Percentiles rank a stretch among this genome's conserved stretches.
Conservation (phyloP, 2,329 filamentous ascomycete species). For the Dichotomopilus funicola region DNA sequence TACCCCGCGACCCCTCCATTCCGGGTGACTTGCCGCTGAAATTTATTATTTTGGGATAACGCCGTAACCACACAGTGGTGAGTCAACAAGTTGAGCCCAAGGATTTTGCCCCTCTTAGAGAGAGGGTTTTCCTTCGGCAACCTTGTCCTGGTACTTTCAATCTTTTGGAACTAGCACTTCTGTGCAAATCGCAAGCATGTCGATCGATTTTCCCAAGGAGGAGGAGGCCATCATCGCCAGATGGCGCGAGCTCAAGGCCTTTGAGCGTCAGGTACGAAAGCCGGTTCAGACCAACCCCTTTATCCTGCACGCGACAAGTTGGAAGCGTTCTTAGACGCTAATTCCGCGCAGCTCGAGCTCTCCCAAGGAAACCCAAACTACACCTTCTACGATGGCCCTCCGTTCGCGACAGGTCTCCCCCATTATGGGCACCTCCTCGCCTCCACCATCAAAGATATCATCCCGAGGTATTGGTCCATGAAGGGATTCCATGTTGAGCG, state of each 20-base stretch:
- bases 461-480: conserved; percentile 96
- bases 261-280: conserved; percentile 64
- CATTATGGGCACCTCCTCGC: conserved; percentile 72
- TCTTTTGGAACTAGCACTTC: background rate
- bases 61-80: background rate
- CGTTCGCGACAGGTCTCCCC: conserved; percentile 55
- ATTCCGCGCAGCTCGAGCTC: conserved; percentile 55
- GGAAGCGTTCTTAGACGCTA: background rate
- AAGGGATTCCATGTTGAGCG: conserved; percentile 89
- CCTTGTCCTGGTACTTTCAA: too few species aligned
- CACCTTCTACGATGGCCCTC: conserved; percentile 89
- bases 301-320: background rate
- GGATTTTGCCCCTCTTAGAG: background rate
- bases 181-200: conserved; percentile 47
- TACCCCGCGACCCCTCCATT: conserved; percentile 15
- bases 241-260: conserved; percentile 91
- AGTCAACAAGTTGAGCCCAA: conserved; percentile 5
- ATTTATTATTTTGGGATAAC: background rate
- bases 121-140: too few species aligned
- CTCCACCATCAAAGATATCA: conserved; percentile 95
- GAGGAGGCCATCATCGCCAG: conserved; percentile 77
- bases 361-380: conserved; percentile 77
- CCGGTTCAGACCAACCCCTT: background rate
- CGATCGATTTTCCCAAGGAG: conserved; percentile 87
- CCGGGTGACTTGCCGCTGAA: conserved; percentile 5